These are phyloP conservation scores for Carex myosuroides DNA, from an alignment of 176 grass and related monocot genomes.

Conservation along the genomic window DNA sequence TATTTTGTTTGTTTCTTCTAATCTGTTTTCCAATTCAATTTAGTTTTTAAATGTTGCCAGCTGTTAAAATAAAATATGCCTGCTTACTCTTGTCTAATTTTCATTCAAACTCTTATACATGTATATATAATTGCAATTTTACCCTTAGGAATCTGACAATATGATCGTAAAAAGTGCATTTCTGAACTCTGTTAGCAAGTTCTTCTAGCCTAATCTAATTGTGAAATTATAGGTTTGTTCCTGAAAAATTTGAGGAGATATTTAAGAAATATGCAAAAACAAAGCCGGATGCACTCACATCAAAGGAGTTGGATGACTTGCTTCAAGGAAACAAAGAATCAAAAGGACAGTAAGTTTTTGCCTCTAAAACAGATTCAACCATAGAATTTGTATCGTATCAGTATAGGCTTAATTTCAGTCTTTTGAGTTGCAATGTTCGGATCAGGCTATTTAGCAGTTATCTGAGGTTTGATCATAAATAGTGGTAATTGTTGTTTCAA, in stretches of 20 bases:
- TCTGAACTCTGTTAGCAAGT: neutral
- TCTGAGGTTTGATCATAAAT: neutral
- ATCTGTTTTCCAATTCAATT: neutral
- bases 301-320: conserved; percentile 38
- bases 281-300: conserved; percentile 43
- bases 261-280: conserved; percentile 62
- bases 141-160: neutral
- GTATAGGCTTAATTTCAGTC: neutral
- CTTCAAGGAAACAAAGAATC: conserved; percentile 54
- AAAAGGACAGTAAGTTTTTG: conserved; percentile 38
- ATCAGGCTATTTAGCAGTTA: neutral
- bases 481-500: too few species aligned
- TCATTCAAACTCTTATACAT: neutral
- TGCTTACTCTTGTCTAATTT: neutral
- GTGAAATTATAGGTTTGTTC: conserved; percentile 48
- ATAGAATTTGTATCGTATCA: neutral
- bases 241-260: conserved; percentile 65
- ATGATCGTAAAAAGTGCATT: neutral
- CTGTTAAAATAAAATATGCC: neutral
- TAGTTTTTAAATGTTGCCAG: neutral
- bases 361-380: neutral
- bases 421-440: neutral
- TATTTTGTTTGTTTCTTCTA: neutral
- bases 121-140: neutral
- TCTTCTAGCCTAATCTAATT: neutral